Percentiles rank a stretch among this genome's conserved stretches.
phyloP scores from a whole-genome alignment of 805 yeast species.

The Ogataea ramenticola region DNA sequence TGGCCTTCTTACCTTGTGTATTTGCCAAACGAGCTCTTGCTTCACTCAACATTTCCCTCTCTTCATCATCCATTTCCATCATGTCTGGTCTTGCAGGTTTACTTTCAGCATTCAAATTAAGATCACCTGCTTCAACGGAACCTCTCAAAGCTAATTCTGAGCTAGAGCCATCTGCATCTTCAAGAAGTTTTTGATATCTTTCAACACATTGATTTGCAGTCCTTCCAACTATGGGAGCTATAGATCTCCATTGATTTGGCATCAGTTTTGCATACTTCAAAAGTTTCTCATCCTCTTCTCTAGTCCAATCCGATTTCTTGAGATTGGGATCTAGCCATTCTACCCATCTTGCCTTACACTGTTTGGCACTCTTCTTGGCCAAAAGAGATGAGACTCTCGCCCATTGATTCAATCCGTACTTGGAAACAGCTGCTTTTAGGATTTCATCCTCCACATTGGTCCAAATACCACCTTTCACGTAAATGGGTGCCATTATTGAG shows the following conservation, averaged over 20 bases:
- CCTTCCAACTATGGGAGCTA: conserved; percentile 73
- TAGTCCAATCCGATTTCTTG: conserved; percentile 58
- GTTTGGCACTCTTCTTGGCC: conserved; percentile 81
- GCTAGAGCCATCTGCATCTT: conserved; percentile 27
- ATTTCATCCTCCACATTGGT: conserved; percentile 81
- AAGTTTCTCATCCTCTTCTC: conserved; percentile 69
- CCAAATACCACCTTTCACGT: conserved; percentile 89
- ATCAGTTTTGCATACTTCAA: conserved; percentile 57
- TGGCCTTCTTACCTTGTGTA: conserved; percentile 92
- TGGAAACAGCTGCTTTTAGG: conserved; percentile 82
- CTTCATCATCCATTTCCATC: conserved; percentile 77
- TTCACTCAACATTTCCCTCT: conserved; percentile 87
- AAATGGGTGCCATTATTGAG: conserved; percentile 44
- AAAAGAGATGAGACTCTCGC: conserved; percentile 81
- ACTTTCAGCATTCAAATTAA: conserved; percentile 64
- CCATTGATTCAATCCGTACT: conserved; percentile 95
- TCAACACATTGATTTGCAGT: conserved; percentile 86
- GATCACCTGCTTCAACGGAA: conserved; percentile 30
- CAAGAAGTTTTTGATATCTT: conserved; percentile 67
- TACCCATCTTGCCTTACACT: conserved; percentile 88
- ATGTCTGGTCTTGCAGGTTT: conserved; percentile 78
- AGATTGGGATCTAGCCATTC: conserved; percentile 80
- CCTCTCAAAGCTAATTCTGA: conserved; percentile 21
- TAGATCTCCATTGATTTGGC: conserved; percentile 94
- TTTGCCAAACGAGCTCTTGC: conserved; percentile 88